Evolutionary conservation across 129 eudicot genomes (phyloP).

Genomic region (Arctium lappa): DNA sequence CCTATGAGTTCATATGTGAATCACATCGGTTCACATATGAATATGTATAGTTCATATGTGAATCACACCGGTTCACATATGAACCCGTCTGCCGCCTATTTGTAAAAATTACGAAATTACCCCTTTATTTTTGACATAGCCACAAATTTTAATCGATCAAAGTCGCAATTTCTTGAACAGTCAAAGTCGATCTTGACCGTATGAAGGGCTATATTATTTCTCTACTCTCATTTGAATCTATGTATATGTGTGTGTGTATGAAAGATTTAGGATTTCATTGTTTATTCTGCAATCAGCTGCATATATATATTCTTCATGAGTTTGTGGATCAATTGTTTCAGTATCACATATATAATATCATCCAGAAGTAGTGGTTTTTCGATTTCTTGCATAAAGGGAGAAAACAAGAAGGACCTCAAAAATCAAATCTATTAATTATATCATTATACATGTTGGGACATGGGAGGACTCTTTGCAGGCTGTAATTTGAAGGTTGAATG

Average conservation of each 20-base stretch:
- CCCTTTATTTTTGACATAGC: too few species aligned
- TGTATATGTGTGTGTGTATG: neutral
- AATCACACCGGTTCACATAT: too few species aligned
- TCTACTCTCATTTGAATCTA: too few species aligned
- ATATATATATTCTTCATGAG: neutral
- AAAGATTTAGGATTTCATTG: neutral
- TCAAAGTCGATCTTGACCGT: too few species aligned
- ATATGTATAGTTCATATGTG: too few species aligned
- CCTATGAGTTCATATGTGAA: too few species aligned
- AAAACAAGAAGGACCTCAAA: neutral
- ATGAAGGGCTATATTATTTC: too few species aligned
- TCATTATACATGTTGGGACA: constrained; percentile 6
- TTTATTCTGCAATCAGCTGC: neutral
- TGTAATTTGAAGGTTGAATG: neutral
- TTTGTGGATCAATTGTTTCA: neutral
- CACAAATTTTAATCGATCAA: too few species aligned
- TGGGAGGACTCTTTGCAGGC: neutral
- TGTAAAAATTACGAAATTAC: too few species aligned
- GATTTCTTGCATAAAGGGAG: neutral
- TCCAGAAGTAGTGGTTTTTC: neutral
- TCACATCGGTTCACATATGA: too few species aligned
- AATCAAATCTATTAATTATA: neutral
- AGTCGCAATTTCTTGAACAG: too few species aligned
- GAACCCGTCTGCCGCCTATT: too few species aligned
- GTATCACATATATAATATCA: neutral